A percentile compares a stretch with the other conserved stretches of the same genome.
Conservation (phyloP, 2,329 filamentous ascomycete species). For the Pseudogymnoascus sp. region DNA sequence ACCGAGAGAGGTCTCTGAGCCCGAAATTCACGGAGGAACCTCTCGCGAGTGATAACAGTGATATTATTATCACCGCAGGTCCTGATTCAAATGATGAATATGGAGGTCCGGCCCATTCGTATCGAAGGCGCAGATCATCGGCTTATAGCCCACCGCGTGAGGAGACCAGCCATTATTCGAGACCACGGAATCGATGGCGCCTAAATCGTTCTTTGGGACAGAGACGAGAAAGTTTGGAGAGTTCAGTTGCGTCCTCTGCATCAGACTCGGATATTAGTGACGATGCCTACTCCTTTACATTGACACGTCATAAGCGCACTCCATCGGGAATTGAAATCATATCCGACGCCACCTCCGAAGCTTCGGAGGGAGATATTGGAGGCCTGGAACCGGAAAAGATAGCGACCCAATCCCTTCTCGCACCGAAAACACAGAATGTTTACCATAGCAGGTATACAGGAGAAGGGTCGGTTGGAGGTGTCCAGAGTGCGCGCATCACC, state of each 20-base stretch:
- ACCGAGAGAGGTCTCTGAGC: neutral
- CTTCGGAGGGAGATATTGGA: neutral
- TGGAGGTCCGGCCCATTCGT: neutral
- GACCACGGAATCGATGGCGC: neutral
- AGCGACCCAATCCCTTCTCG: neutral
- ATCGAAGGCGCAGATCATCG: neutral
- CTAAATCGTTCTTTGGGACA: neutral
- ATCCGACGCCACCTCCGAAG: neutral
- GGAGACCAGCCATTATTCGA: neutral
- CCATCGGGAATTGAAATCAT: neutral
- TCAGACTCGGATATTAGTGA: slow-evolving; percentile 1
- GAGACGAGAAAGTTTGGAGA: slow-evolving; percentile 1
- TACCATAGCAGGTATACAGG: slow-evolving; percentile 8
- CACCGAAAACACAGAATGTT: neutral
- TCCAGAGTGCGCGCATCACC: slow-evolving; percentile 2
- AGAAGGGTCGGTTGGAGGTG: slow-evolving; percentile 1
- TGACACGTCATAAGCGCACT: neutral
- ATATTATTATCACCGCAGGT: slow-evolving; percentile 5
- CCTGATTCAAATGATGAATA: slow-evolving; percentile 6
- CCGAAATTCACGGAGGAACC: neutral
- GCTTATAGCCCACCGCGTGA: neutral
- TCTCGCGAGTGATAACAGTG: slow-evolving; percentile 3
- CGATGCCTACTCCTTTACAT: slow-evolving; percentile 3
- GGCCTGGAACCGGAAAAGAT: neutral
- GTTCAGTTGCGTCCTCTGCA: neutral